phyloP scores from a whole-genome alignment of 495 filamentous ascomycete genomes.

The Echria macrotheca region DNA sequence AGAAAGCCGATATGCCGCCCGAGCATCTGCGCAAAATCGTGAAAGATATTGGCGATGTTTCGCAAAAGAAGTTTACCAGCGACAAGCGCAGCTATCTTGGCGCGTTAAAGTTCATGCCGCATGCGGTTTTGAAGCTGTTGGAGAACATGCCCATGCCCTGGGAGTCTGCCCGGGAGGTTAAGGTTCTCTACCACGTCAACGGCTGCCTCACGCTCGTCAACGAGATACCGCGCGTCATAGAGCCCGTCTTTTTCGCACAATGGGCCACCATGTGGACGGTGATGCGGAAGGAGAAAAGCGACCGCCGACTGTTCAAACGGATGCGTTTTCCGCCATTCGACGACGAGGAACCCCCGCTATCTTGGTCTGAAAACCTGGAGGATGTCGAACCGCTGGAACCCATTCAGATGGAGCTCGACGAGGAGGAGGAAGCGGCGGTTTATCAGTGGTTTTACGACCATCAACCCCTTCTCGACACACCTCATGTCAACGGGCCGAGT shows the following conservation, averaged over 20 bases:
- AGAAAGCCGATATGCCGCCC: constrained; percentile 98
- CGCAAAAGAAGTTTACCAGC: constrained; percentile 97
- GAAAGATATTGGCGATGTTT: constrained; percentile 97
- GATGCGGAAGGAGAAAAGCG: constrained; percentile 97
- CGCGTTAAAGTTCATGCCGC: constrained; percentile 98
- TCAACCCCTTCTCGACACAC: constrained; percentile 81
- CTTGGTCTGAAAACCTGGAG: constrained; percentile 98
- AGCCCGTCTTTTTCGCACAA: constrained; percentile 97
- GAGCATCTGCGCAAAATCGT: constrained; percentile 98
- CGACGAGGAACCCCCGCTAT: constrained; percentile 95
- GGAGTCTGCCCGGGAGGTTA: constrained; percentile 93
- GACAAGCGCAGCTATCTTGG: constrained; percentile 98
- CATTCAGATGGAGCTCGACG: constrained; percentile 98
- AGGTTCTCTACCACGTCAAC: constrained; percentile 97
- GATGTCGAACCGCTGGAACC: constrained; percentile 97
- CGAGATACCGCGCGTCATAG: constrained; percentile 93
- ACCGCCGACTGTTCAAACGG: constrained; percentile 92
- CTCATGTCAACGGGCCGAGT: constrained; percentile 93
- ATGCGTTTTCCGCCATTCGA: constrained; percentile 99
- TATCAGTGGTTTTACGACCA: constrained; percentile 98
- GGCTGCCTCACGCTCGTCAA: constrained; percentile 97
- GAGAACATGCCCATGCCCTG: constrained; percentile 99
- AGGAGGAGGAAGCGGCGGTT: constrained; percentile 86
- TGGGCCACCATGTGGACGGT: constrained; percentile 99
- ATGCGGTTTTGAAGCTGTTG: constrained; percentile 95